These are phyloP conservation scores for Inosperma sp. DNA, from an alignment of 768 basidiomycete species.

Conservation along the genomic window DNA sequence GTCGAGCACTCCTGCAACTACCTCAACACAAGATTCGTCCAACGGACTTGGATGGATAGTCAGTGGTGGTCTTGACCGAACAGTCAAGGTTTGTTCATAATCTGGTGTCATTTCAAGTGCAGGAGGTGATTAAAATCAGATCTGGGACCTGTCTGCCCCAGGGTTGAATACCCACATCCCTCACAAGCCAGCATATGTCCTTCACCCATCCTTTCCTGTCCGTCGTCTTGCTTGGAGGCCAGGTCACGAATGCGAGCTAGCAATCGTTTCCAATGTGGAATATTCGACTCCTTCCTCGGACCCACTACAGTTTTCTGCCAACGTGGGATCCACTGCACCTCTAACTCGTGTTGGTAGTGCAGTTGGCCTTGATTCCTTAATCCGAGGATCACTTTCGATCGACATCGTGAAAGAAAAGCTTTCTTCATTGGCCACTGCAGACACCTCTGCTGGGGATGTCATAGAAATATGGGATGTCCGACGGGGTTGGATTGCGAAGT, in stretches of 20 bases:
- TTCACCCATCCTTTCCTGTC: slow-evolving; percentile 73
- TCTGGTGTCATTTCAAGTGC: not conserved
- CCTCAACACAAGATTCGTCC: slow-evolving; percentile 22
- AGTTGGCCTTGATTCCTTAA: slow-evolving; percentile 25
- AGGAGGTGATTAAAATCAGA: slow-evolving; percentile 29
- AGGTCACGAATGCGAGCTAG: slow-evolving; percentile 68
- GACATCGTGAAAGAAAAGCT: slow-evolving; percentile 18
- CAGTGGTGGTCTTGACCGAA: slow-evolving; percentile 74
- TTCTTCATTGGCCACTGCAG: slow-evolving; percentile 20
- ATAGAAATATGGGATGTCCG: slow-evolving; percentile 88
- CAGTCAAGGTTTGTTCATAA: slow-evolving; percentile 54
- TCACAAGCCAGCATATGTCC: slow-evolving; percentile 60
- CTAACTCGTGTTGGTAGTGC: slow-evolving; percentile 29
- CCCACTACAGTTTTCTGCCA: slow-evolving; percentile 13
- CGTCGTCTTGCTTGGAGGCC: slow-evolving; percentile 76
- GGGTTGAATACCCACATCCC: slow-evolving; percentile 45
- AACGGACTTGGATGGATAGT: slow-evolving; percentile 66
- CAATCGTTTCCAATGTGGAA: slow-evolving; percentile 64
- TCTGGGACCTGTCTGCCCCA: slow-evolving; percentile 66
- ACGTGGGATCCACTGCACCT: slow-evolving; percentile 12
- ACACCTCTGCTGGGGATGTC: slow-evolving; percentile 41
- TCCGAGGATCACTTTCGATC: slow-evolving; percentile 15
- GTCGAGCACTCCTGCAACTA: slow-evolving; percentile 14
- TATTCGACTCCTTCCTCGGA: slow-evolving; percentile 32
- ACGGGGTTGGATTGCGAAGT: slow-evolving; percentile 77